Evolutionary conservation across 495 filamentous ascomycete species (phyloP), one percentile per base, ranked within the genome.

Genomic region (Neurospora pannonica): DNA sequence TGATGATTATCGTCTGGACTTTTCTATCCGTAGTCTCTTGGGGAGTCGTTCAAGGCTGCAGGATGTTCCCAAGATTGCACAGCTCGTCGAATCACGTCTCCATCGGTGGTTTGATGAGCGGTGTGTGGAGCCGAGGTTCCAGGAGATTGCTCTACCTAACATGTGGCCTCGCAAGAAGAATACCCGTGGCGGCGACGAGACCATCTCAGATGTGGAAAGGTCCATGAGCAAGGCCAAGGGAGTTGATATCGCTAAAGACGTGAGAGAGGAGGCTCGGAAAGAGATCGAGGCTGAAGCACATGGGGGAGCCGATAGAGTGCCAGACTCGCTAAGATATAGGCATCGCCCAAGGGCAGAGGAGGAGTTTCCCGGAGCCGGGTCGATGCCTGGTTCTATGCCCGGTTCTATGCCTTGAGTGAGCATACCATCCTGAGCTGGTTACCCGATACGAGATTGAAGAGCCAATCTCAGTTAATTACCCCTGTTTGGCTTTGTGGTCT

Each of bases 71-170:
- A 99, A 99, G 81, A 97, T 99, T 70, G 97, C 97, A 0, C 94
- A 98, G 80, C 87, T 99, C 4, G 91, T 99, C 46, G 96, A 99
- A 82, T 90, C 91, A 6, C 88, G 95, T 9, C 87, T 99, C 8
- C 96, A 98, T 80, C 90, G 92, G 36, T 99, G 96, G 96, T 97
- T 99, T 77, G 96, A 99, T 80, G 96, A 98, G 79, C 90, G 96
- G 38, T 94, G 92, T 72, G 96, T 99, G 3, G 96, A 98, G 83
- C 96, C 96, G 11, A 88, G 94, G 34, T 97, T 99, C 75, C 96
- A 99, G 79, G 94, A 98, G 72, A 95, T 99, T 43, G 94, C 92
- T 9, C 84, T 99, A 36, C 96, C 96, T 8, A 96, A 93, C 79
- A 83, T 99, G 72, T 99, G 96, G 96, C 96, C 97, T 10, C 85